Base-by-base conservation (phyloP, 2,329 filamentous ascomycete genomes). In the Cladophialophora immunda region DNA sequence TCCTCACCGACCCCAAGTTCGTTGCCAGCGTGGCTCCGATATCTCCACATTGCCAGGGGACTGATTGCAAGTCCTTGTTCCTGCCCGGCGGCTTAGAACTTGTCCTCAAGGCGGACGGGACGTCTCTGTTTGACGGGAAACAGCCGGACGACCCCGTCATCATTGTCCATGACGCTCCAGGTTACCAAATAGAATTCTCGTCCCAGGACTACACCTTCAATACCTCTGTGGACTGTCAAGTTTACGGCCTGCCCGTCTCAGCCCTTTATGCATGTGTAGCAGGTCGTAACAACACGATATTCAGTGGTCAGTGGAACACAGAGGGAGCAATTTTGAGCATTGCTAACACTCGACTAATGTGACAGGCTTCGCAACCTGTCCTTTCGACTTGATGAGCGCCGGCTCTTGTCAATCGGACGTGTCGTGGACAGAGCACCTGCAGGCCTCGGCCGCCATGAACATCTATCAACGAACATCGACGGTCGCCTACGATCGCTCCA, bases 131-230 rank as follows among this genome's bases (percentile, higher is more conserved):
- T 54, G 50, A 54, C 29, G 50, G 50, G 17, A 54, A 29, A 4
- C 5, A 54, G 22, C 50, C 50, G 11, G 50, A 32, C 8, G 50
- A 54, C 29, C 50, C 25, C 1, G 50, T 54, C 25, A 29, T 54
- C 50, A 54, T 54, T 54, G 50, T 54, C 50, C 25, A 54, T 11
- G 50, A 54, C 15, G 50, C 50, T 19, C 50, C 22, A 17, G 50
- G 50, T 9, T 54, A 54, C 25, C 50, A 54, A 22, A 29, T 54
- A 17, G 50, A 54, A 7, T 54, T 54, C 50, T 54, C 17, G 3
- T 17, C 50, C 2, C 29, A 29, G 25, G 25, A 29, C 29, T 54
- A 22, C n/a, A 54, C 25, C 7, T 54, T 54, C 29, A 32, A 54
- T n/a, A 32, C 50, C 11, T 8, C 22, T n/a, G 50, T 54, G 19